Evolutionary conservation across 2,329 filamentous ascomycete species (phyloP).

Genomic region (Stachybotrys chlorohalonatus): DNA sequence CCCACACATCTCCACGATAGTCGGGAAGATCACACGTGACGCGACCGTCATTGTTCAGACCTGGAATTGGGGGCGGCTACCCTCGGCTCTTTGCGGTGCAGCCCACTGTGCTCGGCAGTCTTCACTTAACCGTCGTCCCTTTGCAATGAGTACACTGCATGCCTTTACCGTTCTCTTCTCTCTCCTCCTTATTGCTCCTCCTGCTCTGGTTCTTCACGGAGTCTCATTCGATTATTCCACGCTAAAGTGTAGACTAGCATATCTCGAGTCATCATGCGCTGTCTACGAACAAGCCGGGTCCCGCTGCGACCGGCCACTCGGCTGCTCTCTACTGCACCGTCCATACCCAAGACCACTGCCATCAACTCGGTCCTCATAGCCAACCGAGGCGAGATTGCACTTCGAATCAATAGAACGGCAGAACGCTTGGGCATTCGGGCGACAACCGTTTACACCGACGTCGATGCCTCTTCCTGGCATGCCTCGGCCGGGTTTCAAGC

Average conservation of each 20-base stretch:
- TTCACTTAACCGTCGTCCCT: not conserved
- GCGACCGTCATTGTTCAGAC: not conserved
- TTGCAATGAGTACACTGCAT: not conserved
- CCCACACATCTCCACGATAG: not conserved
- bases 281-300: constrained; percentile 41
- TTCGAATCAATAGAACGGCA: constrained; percentile 86
- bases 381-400: constrained; percentile 92
- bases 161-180: not conserved
- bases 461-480: constrained; percentile 81
- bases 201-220: no score
- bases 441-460: constrained; percentile 90
- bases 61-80: not conserved
- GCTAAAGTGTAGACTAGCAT: not conserved
- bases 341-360: constrained; percentile 31
- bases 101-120: not conserved
- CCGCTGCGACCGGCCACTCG: constrained; percentile 35
- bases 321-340: constrained; percentile 22
- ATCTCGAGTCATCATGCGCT: constrained; percentile 36
- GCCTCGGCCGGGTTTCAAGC: constrained; percentile 76
- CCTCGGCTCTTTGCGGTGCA: not conserved
- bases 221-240: no score
- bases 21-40: not conserved
- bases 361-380: constrained; percentile 84
- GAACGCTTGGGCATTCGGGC: constrained; percentile 82
- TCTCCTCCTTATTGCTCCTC: not conserved